phyloP scores from a whole-genome alignment of 148 eudicot genomes.

The Rhododendron simsii region DNA sequence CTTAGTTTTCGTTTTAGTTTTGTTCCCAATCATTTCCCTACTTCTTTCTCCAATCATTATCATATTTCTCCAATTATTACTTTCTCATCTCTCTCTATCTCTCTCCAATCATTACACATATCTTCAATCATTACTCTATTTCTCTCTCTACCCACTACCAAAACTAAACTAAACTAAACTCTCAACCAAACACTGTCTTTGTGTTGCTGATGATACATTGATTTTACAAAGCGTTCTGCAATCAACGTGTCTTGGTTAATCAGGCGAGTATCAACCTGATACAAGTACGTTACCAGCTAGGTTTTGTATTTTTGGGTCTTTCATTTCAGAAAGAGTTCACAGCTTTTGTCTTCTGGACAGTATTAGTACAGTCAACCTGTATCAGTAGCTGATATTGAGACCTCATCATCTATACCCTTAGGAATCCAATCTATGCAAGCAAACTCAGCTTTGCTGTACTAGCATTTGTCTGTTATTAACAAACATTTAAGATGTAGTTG shows the following conservation, averaged over 20 bases:
- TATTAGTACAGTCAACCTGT: neutral
- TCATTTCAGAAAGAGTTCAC: neutral
- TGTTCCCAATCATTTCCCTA: too few relatives aligned
- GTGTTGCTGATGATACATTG: neutral
- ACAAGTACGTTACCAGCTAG: neutral
- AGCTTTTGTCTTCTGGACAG: neutral
- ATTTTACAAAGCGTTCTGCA: neutral
- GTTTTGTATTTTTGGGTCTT: neutral
- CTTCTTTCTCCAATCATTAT: too few relatives aligned
- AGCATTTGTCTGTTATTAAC: neutral
- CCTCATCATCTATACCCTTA: neutral
- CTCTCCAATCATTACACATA: too few relatives aligned
- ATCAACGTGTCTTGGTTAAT: neutral
- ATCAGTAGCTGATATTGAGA: neutral
- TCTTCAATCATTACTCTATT: too few relatives aligned
- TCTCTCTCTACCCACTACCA: too few relatives aligned
- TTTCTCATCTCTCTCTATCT: too few relatives aligned
- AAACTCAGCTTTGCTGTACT: neutral
- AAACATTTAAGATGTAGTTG: neutral
- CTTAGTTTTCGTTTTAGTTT: too few relatives aligned
- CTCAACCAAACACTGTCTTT: too few relatives aligned
- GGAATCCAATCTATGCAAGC: neutral
- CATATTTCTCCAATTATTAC: too few relatives aligned
- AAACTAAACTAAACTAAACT: too few relatives aligned
- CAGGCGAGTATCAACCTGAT: neutral